These are phyloP conservation scores for Rhodofomes roseus DNA, from an alignment of 1,284 basidiomycete genomes.

Conservation along the genomic window DNA sequence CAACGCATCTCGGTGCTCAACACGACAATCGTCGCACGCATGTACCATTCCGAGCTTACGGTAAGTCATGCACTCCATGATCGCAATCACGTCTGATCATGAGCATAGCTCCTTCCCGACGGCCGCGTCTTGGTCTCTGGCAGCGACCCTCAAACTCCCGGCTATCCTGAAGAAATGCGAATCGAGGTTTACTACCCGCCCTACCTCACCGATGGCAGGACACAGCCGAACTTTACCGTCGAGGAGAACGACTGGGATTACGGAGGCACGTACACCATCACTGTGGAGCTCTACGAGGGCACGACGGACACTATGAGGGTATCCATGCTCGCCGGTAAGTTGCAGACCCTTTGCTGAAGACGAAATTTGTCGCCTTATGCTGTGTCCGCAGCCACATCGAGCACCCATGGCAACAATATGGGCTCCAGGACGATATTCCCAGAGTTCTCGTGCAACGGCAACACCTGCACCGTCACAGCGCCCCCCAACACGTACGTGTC, in stretches of 20 bases:
- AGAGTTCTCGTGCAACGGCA: constrained; percentile 56
- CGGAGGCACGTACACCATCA: constrained; percentile 46
- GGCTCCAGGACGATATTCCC: constrained; percentile 70
- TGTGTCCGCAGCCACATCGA: constrained; percentile 53
- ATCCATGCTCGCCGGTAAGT: constrained; percentile 59
- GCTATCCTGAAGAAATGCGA: constrained; percentile 66
- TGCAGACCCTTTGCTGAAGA: not conserved
- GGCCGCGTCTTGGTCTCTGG: constrained; percentile 73
- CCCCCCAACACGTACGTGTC: constrained; percentile 65
- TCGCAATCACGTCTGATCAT: not conserved
- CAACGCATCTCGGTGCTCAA: constrained; percentile 64
- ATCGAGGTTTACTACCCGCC: constrained; percentile 76
- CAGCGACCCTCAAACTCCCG: constrained; percentile 58
- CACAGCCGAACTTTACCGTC: constrained; percentile 57
- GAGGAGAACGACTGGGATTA: constrained; percentile 58
- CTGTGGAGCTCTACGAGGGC: constrained; percentile 54
- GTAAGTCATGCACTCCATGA: constrained; percentile 9
- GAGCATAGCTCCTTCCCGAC: constrained; percentile 52
- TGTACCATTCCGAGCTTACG: constrained; percentile 77
- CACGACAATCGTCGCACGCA: constrained; percentile 71
- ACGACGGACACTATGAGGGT: constrained; percentile 51
- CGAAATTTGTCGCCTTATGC: not conserved
- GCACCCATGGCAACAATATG: constrained; percentile 68
- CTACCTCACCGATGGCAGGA: constrained; percentile 58
- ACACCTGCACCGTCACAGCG: constrained; percentile 60